Evolutionary conservation across 2,329 filamentous ascomycete species (phyloP).

Genomic region (Tothia fuscella): DNA sequence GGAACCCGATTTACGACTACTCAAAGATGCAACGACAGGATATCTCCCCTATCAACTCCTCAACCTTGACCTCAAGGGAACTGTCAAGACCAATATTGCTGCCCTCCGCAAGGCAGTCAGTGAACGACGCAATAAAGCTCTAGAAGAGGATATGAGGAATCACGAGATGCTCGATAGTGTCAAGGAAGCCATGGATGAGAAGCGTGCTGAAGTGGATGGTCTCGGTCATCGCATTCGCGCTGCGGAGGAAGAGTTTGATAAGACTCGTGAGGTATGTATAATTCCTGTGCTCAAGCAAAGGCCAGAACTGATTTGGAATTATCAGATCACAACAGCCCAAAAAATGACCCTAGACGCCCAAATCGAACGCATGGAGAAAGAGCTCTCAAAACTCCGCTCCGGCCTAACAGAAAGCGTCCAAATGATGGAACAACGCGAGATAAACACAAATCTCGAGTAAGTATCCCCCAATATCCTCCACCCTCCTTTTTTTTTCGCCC

Average conservation of each 20-base stretch:
- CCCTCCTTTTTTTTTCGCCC: not conserved
- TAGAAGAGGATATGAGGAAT: slow-evolving; percentile 89
- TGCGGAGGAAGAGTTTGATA: slow-evolving; percentile 88
- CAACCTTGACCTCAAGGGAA: slow-evolving; percentile 75
- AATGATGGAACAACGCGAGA: slow-evolving; percentile 85
- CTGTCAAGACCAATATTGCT: slow-evolving; percentile 68
- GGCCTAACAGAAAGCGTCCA: slow-evolving; percentile 77
- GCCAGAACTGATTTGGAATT: slow-evolving; percentile 2
- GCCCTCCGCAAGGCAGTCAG: slow-evolving; percentile 78
- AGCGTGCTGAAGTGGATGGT: slow-evolving; percentile 81
- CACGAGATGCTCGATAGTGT: slow-evolving; percentile 88
- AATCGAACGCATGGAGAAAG: slow-evolving; percentile 98
- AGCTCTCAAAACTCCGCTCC: slow-evolving; percentile 83
- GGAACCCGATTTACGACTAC: slow-evolving; percentile 57
- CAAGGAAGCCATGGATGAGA: slow-evolving; percentile 94
- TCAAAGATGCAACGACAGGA: slow-evolving; percentile 70
- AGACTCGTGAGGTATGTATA: slow-evolving; percentile 60
- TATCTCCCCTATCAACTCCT: slow-evolving; percentile 84
- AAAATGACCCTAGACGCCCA: slow-evolving; percentile 83
- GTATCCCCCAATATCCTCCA: slow-evolving; percentile 22
- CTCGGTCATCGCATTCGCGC: slow-evolving; percentile 78
- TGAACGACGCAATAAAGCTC: slow-evolving; percentile 68
- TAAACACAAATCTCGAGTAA: slow-evolving; percentile 92
- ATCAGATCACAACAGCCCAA: slow-evolving; percentile 59
- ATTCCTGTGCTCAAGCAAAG: not conserved